A percentile compares a stretch with the other conserved stretches of the same genome.
phyloP scores from a whole-genome alignment of 108 stramenopile species.

The Conticribra weissflogii region DNA sequence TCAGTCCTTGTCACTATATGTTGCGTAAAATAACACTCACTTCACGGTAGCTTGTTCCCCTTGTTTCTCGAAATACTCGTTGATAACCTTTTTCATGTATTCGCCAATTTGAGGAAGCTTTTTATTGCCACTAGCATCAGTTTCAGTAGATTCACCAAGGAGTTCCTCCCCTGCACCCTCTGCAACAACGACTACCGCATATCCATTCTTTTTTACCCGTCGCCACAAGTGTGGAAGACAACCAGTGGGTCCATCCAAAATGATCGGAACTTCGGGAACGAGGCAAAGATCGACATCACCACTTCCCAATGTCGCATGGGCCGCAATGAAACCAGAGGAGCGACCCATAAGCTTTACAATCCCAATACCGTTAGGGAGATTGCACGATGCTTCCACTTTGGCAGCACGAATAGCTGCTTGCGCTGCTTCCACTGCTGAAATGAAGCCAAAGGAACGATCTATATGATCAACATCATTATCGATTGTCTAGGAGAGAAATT shows the following conservation, averaged over 20 bases:
- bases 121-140: constrained; percentile 95
- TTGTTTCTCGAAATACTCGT: constrained; percentile 71
- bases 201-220: constrained; percentile 89
- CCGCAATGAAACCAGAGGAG: constrained; percentile 93
- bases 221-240: constrained; percentile 89
- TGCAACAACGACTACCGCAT: constrained; percentile 98
- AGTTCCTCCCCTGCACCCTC: constrained; percentile 98
- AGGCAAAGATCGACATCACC: constrained; percentile 96
- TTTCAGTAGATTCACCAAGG: constrained; percentile 83
- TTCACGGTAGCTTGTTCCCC: constrained; percentile 82
- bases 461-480: constrained; percentile 95
- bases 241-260: constrained; percentile 90
- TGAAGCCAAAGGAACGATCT: constrained; percentile 96
- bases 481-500: constrained; percentile 52
- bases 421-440: constrained; percentile 91
- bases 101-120: constrained; percentile 94
- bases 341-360: constrained; percentile 98
- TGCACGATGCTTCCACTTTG: constrained; percentile 95
- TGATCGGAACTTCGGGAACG: constrained; percentile 94
- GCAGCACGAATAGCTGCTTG: constrained; percentile 87
- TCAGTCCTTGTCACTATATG: too few species aligned
- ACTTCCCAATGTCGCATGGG: constrained; percentile 87
- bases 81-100: constrained; percentile 86
- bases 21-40: too few species aligned
- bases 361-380: constrained; percentile 95